Evolutionary conservation across 208 protist species (phyloP), one percentile per base, ranked within the genome.

Genomic region (Trypanosoma congolense): DNA sequence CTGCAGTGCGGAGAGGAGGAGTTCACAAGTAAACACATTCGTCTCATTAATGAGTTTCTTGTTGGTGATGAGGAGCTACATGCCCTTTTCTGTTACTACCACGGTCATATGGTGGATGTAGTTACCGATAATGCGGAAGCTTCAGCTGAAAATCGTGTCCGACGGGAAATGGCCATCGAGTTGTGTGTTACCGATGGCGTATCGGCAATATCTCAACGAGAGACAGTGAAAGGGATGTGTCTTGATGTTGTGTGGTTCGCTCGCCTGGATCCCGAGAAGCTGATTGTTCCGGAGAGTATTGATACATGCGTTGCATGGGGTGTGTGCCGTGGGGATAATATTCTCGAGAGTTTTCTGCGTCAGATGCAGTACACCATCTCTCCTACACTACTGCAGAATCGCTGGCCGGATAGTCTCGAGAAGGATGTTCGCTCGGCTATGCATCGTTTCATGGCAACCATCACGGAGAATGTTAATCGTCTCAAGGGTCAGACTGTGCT

Each of bases 401-500:
- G 77, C 45, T 98, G 96, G 96, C 96, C 96, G 8, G 95, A 93
- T 36, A 96, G 88, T 72, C 93, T 98, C 45, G 77, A 96, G 70
- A 98, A 97, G 67, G 96, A 98, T 52, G 97, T 98, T 44, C 68
- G 85, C 25, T 77, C 83, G 0, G 71, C 97, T 16, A 59, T 98
- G 43, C 95, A 99, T 73, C 96, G 95, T 51, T 99, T 98, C 73
- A 97, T 99, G 92, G 97, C 97, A 12, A 82, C 66, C 14, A 83
- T 99, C 56, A 97, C 96, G 2, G 96, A 99, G 74, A 95, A 96
- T 33, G 78, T 93, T 41, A 93, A 96, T 66, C 80, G 95, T 4
- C 56, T 96, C 10, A 88, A 96, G 56, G 96, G 96, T 1, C 90
- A 72, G 25, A 99, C 97, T 10, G 90, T 98, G n/a, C 72, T 99